A percentile compares a stretch with the other conserved stretches of the same genome.
phyloP scores from a whole-genome alignment of 208 protist species.

The Phytomonas francai region DNA sequence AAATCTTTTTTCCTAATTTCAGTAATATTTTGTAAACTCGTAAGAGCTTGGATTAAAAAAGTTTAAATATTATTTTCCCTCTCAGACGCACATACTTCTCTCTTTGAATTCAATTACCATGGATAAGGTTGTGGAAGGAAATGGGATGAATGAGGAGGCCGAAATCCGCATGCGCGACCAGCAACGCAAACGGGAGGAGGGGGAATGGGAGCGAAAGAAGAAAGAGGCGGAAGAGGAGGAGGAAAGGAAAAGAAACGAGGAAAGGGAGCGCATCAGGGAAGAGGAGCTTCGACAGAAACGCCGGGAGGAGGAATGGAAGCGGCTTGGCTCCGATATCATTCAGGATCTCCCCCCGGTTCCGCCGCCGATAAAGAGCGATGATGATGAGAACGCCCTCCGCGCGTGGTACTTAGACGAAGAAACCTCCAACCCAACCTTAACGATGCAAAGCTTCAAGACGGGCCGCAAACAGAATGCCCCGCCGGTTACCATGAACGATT shows the following conservation, averaged over 20 bases:
- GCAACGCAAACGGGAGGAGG: slow-evolving; percentile 60
- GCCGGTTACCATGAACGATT: slow-evolving; percentile 47
- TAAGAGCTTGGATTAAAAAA: not conserved
- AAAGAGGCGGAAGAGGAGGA: slow-evolving; percentile 53
- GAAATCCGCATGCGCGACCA: slow-evolving; percentile 77
- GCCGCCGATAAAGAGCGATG: slow-evolving; percentile 43
- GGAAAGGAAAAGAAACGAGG: slow-evolving; percentile 45
- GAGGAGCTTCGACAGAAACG: slow-evolving; percentile 50
- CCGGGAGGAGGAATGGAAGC: slow-evolving; percentile 80
- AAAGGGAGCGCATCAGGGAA: slow-evolving; percentile 51
- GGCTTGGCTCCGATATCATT: slow-evolving; percentile 71
- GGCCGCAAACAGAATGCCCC: slow-evolving; percentile 44
- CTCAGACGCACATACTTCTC: not conserved
- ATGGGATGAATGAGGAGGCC: slow-evolving; percentile 66
- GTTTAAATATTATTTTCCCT: not conserved
- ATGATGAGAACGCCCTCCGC: slow-evolving; percentile 34
- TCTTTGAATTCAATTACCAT: slow-evolving; percentile 10
- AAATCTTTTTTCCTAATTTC: not conserved
- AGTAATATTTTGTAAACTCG: not conserved
- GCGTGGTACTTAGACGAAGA: slow-evolving; percentile 88
- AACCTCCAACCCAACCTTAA: slow-evolving; percentile 48
- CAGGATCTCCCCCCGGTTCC: slow-evolving; percentile 74
- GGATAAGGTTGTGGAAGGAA: slow-evolving; percentile 29
- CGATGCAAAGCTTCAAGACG: slow-evolving; percentile 65
- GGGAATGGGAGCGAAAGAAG: slow-evolving; percentile 54